Base-by-base conservation (phyloP, 2,329 filamentous ascomycete genomes). In the Alternaria sp. region DNA sequence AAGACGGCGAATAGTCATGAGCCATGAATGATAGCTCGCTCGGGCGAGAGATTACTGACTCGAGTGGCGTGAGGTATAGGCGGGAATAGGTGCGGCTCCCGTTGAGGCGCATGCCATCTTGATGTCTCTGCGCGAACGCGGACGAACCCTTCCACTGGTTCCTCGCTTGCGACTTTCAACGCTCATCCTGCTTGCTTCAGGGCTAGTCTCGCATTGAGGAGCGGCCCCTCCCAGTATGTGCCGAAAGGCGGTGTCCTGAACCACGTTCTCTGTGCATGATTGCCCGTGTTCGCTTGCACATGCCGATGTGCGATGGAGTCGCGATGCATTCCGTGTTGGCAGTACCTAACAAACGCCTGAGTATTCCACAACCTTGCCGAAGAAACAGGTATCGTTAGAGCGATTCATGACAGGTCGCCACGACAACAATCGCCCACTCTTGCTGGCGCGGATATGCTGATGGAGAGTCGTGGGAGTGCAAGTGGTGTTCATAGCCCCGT, bases 151-250 rank as follows among this genome's bases (percentile, higher is more conserved):
- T 56, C n/a, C 9, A 20, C 20, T 56, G 51, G 58, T 37, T 20
- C n/a, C 43, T 60, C 50, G 50, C 49, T 47, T 60, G 21, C 50
- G 55, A 26, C 20, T 33, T 54, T 18, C 46, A 44, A 60, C 49
- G 26, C 15, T 18, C 28, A 60, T 30, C 50, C 18, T 20, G 5
- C 8, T 46, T 45, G 20, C 10, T 26, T 41, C 4, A n/a, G n/a
- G 28, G 18, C 26, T 60, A 47, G 43, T 21, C 30, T 28, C 11
- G 23, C 26, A 9, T 26, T 14, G 15, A 33, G 11, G 43, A n/a
- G 25, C 28, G 20, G 20, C 56, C 47, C 26, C 20, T 51, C 12
- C 26, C 26, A 51, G 47, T 4, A 6, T 15, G 11, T 44, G n/a
- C n/a, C 20, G 25, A 21, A 9, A 46, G 11, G 18, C 47, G 18